Base-by-base conservation (phyloP, 208 protist species). In the Naegleria lovaniensis region DNA sequence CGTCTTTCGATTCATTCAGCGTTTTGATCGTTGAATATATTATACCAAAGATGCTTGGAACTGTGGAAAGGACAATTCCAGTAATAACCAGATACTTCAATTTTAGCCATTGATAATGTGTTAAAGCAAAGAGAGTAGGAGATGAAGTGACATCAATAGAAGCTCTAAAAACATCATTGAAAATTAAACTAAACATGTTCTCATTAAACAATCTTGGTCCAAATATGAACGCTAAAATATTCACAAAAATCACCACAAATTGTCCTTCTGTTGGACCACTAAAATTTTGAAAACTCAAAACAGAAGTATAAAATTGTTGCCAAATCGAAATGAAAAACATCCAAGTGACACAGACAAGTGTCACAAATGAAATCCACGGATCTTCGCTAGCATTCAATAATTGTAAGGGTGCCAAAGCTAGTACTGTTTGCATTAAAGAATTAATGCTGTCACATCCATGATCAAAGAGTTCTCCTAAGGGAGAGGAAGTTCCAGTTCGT, bases 381-480 rank as follows among this genome's bases (percentile, higher is more conserved):
- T n/a, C 29, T 33, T 39, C 84, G 43, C 7, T 48, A 6, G 55
- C 6, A 48, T 55, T 36, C 4, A 58, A 33, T 48, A 52, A 25
- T 13, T 22, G 22, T 13, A 38, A 5, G 33, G 41, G 19, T 3
- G 55, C 55, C 55, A 67, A 67, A 67, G 55, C 43, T 22, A 19
- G 2, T 13, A 88, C 41, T 55, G 84, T 88, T 55, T 88, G 84
- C 16, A 88, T 15, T 39, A 88, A 22, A 22, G 41, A 58, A 39
- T 19, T 38, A 29, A 88, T n/a, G 0, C 15, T 95, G 92, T 98
- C 97, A 92, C 96, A 98, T 90, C 97, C 98, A 95, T 99, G 98
- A 91, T 99, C 98, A 91, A 98, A 98, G 16, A 98, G 92, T 91
- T 98, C 97, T 38, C 98, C 98, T 4, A 99, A 93, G 3, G 98